A percentile compares a stretch with the other conserved stretches of the same genome.
Evolutionary conservation across 768 basidiomycete species (phyloP).

Genomic region (Amyloporia xantha): DNA sequence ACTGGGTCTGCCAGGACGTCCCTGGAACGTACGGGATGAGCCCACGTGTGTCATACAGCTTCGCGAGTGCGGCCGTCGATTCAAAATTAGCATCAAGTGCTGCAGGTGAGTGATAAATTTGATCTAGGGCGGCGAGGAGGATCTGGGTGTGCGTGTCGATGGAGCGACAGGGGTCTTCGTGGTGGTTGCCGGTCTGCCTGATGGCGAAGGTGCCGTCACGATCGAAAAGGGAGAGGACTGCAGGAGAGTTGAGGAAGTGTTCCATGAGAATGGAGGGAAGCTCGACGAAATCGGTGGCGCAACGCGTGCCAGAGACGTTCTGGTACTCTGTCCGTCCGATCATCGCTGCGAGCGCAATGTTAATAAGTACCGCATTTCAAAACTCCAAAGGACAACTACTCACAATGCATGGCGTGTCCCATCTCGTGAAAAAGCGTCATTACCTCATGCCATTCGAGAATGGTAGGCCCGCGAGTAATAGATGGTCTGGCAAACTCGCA

Average conservation of each 20-base stretch:
- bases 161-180: constrained; percentile 68
- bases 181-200: constrained; percentile 53
- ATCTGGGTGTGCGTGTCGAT: constrained; percentile 93
- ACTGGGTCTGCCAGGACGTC: constrained; percentile 93
- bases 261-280: constrained; percentile 99
- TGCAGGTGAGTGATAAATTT: constrained; percentile 76
- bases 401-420: constrained; percentile 99
- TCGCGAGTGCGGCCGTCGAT: constrained; percentile 60
- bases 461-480: constrained; percentile 53
- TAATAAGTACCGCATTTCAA: constrained; percentile 1
- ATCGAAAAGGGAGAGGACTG: constrained; percentile 76
- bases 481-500: constrained; percentile 78
- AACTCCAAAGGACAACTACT: constrained; percentile 30
- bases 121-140: constrained; percentile 82
- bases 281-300: constrained; percentile 97
- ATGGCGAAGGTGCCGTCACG: constrained; percentile 37
- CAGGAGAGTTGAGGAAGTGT: constrained; percentile 83
- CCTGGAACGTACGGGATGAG: constrained; percentile 78
- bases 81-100: constrained; percentile 55
- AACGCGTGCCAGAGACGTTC: constrained; percentile 95
- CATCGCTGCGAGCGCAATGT: constrained; percentile 61
- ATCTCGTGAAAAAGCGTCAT: constrained; percentile 96
- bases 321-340: constrained; percentile 96
- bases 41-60: constrained; percentile 61
- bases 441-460: constrained; percentile 89